Percentiles rank a stretch among this genome's conserved stretches.
Evolutionary conservation across 805 yeast genomes (phyloP).

Genomic region (Ogataea chonburiensis): DNA sequence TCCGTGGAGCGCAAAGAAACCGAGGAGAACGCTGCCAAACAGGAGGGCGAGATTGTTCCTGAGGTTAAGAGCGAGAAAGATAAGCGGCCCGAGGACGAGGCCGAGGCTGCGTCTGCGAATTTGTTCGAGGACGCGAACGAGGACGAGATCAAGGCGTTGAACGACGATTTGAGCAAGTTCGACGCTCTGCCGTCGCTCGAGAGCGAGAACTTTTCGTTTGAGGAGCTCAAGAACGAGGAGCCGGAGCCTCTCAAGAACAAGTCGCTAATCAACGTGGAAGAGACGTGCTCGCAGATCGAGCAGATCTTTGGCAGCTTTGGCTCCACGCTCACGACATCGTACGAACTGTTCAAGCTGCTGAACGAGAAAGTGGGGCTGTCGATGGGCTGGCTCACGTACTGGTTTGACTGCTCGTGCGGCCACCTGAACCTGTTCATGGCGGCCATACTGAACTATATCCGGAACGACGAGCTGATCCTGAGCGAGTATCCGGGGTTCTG

Average conservation of each 20-base stretch:
- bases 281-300: slow-evolving; percentile 24
- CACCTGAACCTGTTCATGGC: slow-evolving; percentile 31
- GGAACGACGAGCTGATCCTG: slow-evolving; percentile 30
- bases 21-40: slow-evolving; percentile 19
- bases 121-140: slow-evolving; percentile 33
- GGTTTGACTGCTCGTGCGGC: slow-evolving; percentile 38
- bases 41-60: slow-evolving; percentile 10
- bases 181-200: slow-evolving; percentile 19
- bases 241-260: slow-evolving; percentile 33
- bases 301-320: slow-evolving; percentile 28
- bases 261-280: slow-evolving; percentile 22
- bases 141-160: slow-evolving; percentile 31
- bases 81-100: slow-evolving; percentile 9
- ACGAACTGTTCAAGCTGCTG: slow-evolving; percentile 30
- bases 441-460: slow-evolving; percentile 30
- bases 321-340: slow-evolving; percentile 26
- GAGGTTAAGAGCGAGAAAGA: slow-evolving; percentile 10
- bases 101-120: slow-evolving; percentile 27
- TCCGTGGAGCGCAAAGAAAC: slow-evolving; percentile 28
- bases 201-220: slow-evolving; percentile 22
- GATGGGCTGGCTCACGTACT: slow-evolving; percentile 33
- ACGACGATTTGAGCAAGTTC: slow-evolving; percentile 23
- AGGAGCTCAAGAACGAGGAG: slow-evolving; percentile 27
- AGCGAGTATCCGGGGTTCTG: slow-evolving; percentile 31
- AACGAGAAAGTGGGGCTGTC: slow-evolving; percentile 32